These are phyloP conservation scores for Fraxinus greggii DNA, from an alignment of 305 asterid genomes.

Conservation along the genomic window DNA sequence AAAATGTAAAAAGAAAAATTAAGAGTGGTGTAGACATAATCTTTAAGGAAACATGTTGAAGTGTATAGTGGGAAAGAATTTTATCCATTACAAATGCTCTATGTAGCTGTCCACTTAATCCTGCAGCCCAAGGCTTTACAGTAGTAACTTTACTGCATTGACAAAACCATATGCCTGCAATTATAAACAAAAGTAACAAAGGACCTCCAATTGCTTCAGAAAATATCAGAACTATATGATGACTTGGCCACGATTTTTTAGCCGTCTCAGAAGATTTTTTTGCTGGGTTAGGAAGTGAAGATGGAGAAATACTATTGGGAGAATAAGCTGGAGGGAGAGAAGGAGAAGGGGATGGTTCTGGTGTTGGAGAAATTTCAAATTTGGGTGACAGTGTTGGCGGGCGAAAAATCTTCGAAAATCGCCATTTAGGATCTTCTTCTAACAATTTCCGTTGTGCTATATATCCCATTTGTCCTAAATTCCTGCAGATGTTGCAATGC, in stretches of 20 bases:
- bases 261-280: constrained; percentile 22
- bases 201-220: constrained; percentile 56
- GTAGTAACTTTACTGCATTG: constrained; percentile 57
- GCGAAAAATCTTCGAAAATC: not conserved
- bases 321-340: constrained; percentile 24
- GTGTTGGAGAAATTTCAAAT: constrained; percentile 21
- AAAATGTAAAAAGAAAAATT: not conserved
- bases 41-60: not conserved
- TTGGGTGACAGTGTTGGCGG: not conserved
- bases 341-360: constrained; percentile 28
- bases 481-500: constrained; percentile 32
- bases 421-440: constrained; percentile 1
- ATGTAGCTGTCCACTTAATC: constrained; percentile 94
- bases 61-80: constrained; percentile 12
- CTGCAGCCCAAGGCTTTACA: constrained; percentile 91
- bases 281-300: constrained; percentile 31
- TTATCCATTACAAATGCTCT: constrained; percentile 83
- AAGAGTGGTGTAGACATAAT: not conserved
- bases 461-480: constrained; percentile 28
- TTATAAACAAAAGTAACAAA: constrained; percentile 38
- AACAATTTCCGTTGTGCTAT: constrained; percentile 36
- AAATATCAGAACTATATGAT: constrained; percentile 31
- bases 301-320: constrained; percentile 33
- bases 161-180: constrained; percentile 33
- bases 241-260: too few relatives aligned